Evolutionary conservation across 2,329 filamentous ascomycete species (phyloP).

Genomic region (Pseudogymnoascus sp.): DNA sequence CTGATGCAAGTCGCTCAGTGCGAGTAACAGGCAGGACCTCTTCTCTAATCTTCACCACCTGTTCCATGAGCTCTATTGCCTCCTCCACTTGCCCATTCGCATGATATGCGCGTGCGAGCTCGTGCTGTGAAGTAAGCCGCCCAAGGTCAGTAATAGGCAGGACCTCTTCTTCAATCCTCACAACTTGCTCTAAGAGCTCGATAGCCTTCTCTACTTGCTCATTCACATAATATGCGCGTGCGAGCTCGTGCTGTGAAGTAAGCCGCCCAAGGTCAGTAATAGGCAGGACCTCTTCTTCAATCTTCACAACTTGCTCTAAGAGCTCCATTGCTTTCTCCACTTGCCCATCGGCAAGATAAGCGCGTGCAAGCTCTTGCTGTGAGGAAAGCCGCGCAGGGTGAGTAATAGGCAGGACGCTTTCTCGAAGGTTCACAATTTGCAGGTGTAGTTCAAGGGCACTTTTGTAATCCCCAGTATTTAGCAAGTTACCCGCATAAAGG

Average conservation of each 20-base stretch:
- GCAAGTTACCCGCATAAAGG: conserved; percentile 14
- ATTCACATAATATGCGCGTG: not conserved
- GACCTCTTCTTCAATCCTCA: not conserved
- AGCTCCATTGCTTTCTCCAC: conserved; percentile 1
- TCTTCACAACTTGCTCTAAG: not conserved
- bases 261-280: not conserved
- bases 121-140: conserved; percentile 8
- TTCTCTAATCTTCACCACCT: not conserved
- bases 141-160: not conserved
- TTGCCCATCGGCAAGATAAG: not conserved
- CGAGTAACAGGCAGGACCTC: too few relatives aligned
- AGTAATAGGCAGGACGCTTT: not conserved
- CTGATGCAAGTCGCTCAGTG: not conserved
- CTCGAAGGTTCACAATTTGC: not conserved
- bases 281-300: not conserved
- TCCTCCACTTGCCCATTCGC: not conserved
- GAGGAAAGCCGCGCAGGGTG: conserved; percentile 12
- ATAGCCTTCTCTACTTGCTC: conserved; percentile 6
- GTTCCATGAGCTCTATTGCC: conserved; percentile 4
- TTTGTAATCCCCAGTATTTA: conserved; percentile 2
- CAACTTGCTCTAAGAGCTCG: conserved; percentile 5
- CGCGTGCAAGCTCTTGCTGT: conserved; percentile 11
- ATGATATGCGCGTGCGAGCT: conserved; percentile 7
- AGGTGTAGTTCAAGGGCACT: not conserved
- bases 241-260: not conserved